Base-by-base conservation (phyloP, 768 basidiomycete species). In the Hericium erinaceus region DNA sequence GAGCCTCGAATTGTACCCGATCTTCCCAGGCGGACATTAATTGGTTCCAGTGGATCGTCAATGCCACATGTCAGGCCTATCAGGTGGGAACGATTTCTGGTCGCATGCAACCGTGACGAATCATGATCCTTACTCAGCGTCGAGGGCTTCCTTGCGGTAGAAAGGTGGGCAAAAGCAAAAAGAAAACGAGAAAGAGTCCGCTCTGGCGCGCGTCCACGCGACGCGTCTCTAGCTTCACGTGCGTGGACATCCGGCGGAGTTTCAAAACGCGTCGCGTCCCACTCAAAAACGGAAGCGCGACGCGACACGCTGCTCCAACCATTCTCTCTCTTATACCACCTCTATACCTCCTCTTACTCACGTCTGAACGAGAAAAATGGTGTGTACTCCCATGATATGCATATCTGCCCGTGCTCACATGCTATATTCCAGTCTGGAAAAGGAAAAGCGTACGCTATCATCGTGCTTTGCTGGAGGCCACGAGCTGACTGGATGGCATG, bases 211-310 rank as follows among this genome's bases (percentile, higher is more conserved):
- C n/a, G n/a, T 39, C n/a, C 39, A 37, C 52, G 52, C 33, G 44
- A 55, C 44, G 39, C 54, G 54, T 15, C 54, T 12, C 9, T 28
- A 16, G 3, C 41, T 16, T 18, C 39, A 39, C 40, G 16, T 26
- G 20, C 28, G 6, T 16, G 15, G 24, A 39, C 44, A 26, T 11
- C 16, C 13, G 26, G 28, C 54, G 54, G 54, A 55, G 54, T 55
- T 48, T 20, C 16, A 55, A 55, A 20, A 55, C 54, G 54, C 54
- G 54, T 55, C 54, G 54, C 54, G 54, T 55, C 24, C 16, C 15
- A 26, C n/a, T 46, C 54, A 55, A 55, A 55, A 55, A 20, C 54
- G 15, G 28, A 41, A 39, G 18, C 41, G 40, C 44, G 54, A 15
- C 40, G n/a, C 33, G 33, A 33, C 33, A 33, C 40, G 54, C n/a